These are phyloP conservation scores for Lasiosphaeris hirsuta DNA, from an alignment of 495 filamentous ascomycete genomes.

Conservation along the genomic window DNA sequence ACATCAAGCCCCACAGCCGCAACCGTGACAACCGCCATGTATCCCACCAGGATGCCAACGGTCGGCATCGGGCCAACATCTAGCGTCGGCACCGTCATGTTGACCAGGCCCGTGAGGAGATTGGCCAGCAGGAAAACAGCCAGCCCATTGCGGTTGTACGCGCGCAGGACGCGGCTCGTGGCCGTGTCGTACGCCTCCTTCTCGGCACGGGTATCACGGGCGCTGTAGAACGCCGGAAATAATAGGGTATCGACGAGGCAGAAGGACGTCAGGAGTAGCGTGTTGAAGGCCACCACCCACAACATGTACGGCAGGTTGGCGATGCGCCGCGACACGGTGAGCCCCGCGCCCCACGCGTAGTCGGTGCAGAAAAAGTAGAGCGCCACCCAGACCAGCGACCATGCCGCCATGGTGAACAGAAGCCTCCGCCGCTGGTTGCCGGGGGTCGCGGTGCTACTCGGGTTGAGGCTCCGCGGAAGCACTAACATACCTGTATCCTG, in stretches of 20 bases:
- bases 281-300: conserved; percentile 90
- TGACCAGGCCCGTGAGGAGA: conserved; percentile 81
- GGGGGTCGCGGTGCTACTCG: conserved; percentile 29
- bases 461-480: conserved; percentile 58
- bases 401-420: conserved; percentile 55
- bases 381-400: conserved; percentile 61
- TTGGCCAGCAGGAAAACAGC: conserved; percentile 87
- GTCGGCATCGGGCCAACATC: conserved; percentile 57
- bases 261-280: conserved; percentile 70
- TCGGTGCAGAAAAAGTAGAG: conserved; percentile 66
- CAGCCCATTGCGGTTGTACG: conserved; percentile 86
- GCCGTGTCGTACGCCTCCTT: conserved; percentile 58
- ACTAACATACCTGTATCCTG: conserved; percentile 76
- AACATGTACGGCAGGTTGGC: conserved; percentile 93
- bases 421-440: conserved; percentile 48
- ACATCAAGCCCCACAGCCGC: conserved; percentile 69
- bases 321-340: conserved; percentile 79
- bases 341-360: conserved; percentile 63
- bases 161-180: conserved; percentile 72
- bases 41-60: conserved; percentile 71
- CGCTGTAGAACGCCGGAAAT: conserved; percentile 68
- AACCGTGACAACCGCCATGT: conserved; percentile 62
- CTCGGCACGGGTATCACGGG: conserved; percentile 47
- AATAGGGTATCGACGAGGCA: conserved; percentile 70
- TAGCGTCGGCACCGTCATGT: conserved; percentile 79